phyloP scores from a whole-genome alignment of 176 grass and related monocot genomes.

The Eragrostis curvula region DNA sequence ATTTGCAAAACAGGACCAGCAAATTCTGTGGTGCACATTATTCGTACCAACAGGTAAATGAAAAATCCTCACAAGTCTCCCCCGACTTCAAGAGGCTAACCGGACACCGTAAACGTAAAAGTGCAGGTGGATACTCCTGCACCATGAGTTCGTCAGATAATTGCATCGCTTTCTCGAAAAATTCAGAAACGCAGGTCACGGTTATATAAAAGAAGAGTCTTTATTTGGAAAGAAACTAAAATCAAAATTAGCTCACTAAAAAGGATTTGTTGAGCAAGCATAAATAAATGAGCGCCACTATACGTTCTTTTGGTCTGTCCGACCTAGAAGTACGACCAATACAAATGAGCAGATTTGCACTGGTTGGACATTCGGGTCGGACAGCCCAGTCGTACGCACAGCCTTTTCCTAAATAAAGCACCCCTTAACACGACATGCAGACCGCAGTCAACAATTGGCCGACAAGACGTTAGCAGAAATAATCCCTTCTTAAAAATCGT shows the following conservation, averaged over 20 bases:
- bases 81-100: background rate
- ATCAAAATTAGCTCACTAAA: background rate
- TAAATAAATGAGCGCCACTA: no score
- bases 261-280: background rate
- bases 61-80: background rate
- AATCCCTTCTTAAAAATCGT: background rate
- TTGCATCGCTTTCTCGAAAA: background rate
- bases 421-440: background rate
- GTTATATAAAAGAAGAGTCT: no score
- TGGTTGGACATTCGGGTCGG: no score
- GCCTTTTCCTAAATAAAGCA: no score
- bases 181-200: background rate
- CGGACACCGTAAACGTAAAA: background rate
- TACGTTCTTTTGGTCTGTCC: no score
- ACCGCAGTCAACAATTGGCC: conserved; percentile 8
- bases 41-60: background rate
- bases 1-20: background rate
- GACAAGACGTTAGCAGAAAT: background rate
- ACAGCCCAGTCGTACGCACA: no score
- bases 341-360: no score
- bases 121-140: conserved; percentile 22
- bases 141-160: conserved; percentile 18
- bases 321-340: no score
- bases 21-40: conserved; percentile 27
- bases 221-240: background rate